Percentiles rank a stretch among this genome's conserved stretches.
phyloP scores from a whole-genome alignment of 305 asterid species.

The Solanum hybrid region DNA sequence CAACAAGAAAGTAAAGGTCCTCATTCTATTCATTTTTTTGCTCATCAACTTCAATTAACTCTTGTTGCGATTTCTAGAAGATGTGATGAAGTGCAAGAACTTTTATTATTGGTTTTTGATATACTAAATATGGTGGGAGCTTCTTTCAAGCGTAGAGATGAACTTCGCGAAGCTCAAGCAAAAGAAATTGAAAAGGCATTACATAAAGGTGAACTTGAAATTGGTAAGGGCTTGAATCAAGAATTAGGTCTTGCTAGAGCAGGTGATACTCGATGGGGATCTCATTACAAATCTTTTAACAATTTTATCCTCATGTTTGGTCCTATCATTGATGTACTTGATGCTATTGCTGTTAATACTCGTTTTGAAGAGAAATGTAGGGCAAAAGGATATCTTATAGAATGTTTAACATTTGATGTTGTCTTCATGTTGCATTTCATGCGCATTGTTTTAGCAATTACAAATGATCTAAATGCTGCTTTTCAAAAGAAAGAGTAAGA shows the following conservation, averaged over 20 bases:
- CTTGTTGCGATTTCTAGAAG: neutral
- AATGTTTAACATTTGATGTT: neutral
- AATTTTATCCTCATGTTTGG: neutral
- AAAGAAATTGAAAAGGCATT: no score
- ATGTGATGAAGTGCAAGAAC: neutral
- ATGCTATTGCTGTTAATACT: neutral
- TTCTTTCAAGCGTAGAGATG: no score
- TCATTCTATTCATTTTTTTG: neutral
- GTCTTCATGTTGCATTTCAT: neutral
- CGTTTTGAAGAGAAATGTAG: neutral
- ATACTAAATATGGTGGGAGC: no score
- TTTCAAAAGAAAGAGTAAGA: neutral
- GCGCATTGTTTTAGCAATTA: neutral
- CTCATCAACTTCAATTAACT: neutral
- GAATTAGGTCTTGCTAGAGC: no score
- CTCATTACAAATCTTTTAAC: neutral
- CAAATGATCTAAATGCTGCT: neutral
- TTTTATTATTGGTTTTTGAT: no score
- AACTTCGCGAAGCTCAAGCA: no score
- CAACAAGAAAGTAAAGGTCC: neutral
- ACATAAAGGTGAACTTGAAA: no score
- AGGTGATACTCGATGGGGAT: neutral
- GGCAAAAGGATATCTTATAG: no score
- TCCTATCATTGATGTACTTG: neutral
- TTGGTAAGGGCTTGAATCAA: no score